These are phyloP conservation scores for Rhododendron williamsianum DNA, from an alignment of 148 eudicot genomes.

Conservation along the genomic window DNA sequence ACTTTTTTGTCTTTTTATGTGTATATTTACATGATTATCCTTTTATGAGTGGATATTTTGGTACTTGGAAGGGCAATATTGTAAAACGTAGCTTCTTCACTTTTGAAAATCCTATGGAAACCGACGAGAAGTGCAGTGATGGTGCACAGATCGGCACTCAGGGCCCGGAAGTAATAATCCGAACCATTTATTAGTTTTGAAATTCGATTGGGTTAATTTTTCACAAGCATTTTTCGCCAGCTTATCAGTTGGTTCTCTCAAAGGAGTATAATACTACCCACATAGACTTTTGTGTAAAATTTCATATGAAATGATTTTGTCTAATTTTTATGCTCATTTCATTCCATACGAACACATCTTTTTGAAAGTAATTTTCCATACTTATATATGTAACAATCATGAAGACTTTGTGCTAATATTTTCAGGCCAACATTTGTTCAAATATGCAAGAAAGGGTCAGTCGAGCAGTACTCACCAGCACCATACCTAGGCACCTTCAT, in stretches of 20 bases:
- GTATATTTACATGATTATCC: too few relatives aligned
- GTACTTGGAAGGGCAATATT: too few relatives aligned
- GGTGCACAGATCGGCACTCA: too few relatives aligned
- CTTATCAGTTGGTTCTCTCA: background rate
- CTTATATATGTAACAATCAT: background rate
- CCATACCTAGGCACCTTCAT: constrained; percentile 75
- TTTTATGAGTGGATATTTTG: too few relatives aligned
- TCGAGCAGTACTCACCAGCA: constrained; percentile 70
- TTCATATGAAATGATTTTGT: background rate
- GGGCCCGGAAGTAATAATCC: too few relatives aligned
- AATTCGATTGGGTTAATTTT: background rate
- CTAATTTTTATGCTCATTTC: background rate
- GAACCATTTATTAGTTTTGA: too few relatives aligned
- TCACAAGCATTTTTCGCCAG: background rate
- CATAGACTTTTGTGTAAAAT: background rate
- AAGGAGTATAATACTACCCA: too few relatives aligned
- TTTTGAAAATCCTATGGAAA: too few relatives aligned
- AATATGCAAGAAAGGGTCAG: constrained; percentile 74
- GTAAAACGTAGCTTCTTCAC: too few relatives aligned
- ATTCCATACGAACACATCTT: background rate
- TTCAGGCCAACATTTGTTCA: constrained; percentile 26
- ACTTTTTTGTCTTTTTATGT: background rate
- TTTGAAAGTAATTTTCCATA: background rate
- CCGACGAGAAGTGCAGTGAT: too few relatives aligned
- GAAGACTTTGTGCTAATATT: background rate